Percentiles rank a stretch among this genome's conserved stretches.
These are phyloP conservation scores for Paraconiothyrium sp. DNA, from an alignment of 2,329 filamentous ascomycete genomes.

Conservation along the genomic window DNA sequence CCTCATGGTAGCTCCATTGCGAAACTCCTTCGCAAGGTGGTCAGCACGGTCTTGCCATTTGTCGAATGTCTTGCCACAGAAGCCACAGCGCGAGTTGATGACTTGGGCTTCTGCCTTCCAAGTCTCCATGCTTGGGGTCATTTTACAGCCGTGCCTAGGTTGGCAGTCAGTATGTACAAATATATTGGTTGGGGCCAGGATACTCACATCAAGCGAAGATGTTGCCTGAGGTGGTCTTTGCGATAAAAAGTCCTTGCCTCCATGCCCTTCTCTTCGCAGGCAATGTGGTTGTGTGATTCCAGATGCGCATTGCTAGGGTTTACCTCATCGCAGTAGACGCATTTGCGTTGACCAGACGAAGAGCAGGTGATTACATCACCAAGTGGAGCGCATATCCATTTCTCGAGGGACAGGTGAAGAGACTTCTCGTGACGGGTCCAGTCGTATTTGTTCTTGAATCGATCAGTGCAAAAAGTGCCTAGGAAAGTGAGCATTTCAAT, in stretches of 20 bases:
- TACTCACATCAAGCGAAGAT: constrained; percentile 63
- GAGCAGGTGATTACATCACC: constrained; percentile 67
- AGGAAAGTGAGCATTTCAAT: background rate
- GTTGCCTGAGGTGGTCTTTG: constrained; percentile 70
- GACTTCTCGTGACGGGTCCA: constrained; percentile 54
- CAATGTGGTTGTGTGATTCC: constrained; percentile 66
- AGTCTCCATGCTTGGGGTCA: constrained; percentile 70
- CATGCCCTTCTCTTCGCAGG: constrained; percentile 73
- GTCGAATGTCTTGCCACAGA: constrained; percentile 59
- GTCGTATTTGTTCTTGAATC: constrained; percentile 53
- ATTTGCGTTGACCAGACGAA: constrained; percentile 64
- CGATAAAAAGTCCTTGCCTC: constrained; percentile 71
- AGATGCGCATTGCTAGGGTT: constrained; percentile 66
- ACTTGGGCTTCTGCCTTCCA: constrained; percentile 67
- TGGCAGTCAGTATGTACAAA: constrained; percentile 4
- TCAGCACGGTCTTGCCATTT: constrained; percentile 63
- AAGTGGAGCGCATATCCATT: constrained; percentile 65
- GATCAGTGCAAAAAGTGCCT: constrained; percentile 50
- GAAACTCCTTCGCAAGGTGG: constrained; percentile 65
- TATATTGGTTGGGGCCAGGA: background rate
- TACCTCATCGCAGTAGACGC: constrained; percentile 66
- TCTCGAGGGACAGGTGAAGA: constrained; percentile 50
- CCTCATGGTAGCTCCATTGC: constrained; percentile 61
- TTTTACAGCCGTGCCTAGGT: constrained; percentile 64
- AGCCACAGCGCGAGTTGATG: constrained; percentile 65